Conservation (phyloP, 2,329 filamentous ascomycete genomes). For the Waltergamsia citrina region DNA sequence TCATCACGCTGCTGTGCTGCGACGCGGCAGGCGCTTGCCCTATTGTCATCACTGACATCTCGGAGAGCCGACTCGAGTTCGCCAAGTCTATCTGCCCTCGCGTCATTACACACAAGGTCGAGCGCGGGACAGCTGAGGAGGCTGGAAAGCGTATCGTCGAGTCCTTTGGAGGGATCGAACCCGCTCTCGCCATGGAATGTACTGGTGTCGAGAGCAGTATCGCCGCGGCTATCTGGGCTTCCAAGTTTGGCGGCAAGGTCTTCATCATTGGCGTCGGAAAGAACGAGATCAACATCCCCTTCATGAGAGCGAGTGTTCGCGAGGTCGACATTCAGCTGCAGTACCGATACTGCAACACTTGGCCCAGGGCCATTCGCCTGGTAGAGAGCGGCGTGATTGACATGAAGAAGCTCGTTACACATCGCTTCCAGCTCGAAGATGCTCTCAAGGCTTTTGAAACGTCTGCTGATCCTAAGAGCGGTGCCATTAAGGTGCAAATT, state of each 20-base stretch:
- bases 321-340: conserved; percentile 96
- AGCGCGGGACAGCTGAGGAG: conserved; percentile 57
- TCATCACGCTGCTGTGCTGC: conserved; percentile 78
- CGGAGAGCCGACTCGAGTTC: conserved; percentile 74
- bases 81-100: conserved; percentile 75
- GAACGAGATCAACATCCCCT: conserved; percentile 91
- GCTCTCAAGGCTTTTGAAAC: conserved; percentile 85
- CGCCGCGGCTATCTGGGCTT: conserved; percentile 74
- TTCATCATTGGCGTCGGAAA: conserved; percentile 94
- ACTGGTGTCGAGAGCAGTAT: conserved; percentile 91
- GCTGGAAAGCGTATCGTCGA: conserved; percentile 58
- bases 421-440: conserved; percentile 78
- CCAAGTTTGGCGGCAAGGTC: conserved; percentile 93
- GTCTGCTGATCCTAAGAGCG: conserved; percentile 77
- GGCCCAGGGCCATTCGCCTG: conserved; percentile 85
- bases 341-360: conserved; percentile 93
- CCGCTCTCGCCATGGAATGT: conserved; percentile 78
- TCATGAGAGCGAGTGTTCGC: conserved; percentile 83
- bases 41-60: conserved; percentile 90
- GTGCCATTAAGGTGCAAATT: conserved; percentile 97
- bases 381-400: conserved; percentile 79
- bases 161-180: conserved; percentile 70
- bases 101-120: conserved; percentile 73
- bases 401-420: conserved; percentile 74
- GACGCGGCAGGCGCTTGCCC: conserved; percentile 83